Evolutionary conservation across 1,284 basidiomycete genomes (phyloP).

Genomic region (Termitomyces sp.): DNA sequence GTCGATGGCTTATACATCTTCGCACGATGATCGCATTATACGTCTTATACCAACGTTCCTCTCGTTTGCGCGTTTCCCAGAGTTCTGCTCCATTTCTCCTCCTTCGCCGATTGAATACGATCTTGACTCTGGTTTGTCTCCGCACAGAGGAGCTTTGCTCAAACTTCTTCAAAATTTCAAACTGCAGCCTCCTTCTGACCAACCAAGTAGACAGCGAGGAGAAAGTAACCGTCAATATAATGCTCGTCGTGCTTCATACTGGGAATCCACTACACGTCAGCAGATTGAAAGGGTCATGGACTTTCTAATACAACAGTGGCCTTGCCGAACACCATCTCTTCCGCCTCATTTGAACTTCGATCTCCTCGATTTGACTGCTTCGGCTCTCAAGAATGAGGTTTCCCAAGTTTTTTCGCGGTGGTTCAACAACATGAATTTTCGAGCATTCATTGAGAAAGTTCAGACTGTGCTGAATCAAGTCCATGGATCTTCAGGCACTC

Average conservation of each 20-base stretch:
- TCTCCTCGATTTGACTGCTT: background rate
- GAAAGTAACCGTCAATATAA: background rate
- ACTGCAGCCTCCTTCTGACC: background rate
- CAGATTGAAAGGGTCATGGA: conserved; percentile 6
- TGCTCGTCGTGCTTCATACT: background rate
- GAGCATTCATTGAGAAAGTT: background rate
- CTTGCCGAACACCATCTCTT: conserved; percentile 8
- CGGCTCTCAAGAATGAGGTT: background rate
- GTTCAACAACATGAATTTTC: conserved; percentile 6
- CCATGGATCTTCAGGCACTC: background rate
- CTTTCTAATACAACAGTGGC: conserved; percentile 14
- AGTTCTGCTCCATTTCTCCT: conserved; percentile 13
- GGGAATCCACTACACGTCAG: background rate
- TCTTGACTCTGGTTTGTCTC: conserved; percentile 12
- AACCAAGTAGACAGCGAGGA: background rate
- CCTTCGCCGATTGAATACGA: conserved; percentile 14
- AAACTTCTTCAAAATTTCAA: background rate
- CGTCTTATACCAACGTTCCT: conserved; percentile 25
- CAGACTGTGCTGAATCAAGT: background rate
- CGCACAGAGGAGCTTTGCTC: conserved; percentile 1
- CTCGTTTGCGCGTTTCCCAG: conserved; percentile 24
- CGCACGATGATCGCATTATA: background rate
- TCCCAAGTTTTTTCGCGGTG: background rate
- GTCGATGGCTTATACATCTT: conserved; percentile 25
- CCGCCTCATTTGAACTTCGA: background rate